These are phyloP conservation scores for Microcyclospora pomicola DNA, from an alignment of 2,329 filamentous ascomycete species.

Conservation along the genomic window DNA sequence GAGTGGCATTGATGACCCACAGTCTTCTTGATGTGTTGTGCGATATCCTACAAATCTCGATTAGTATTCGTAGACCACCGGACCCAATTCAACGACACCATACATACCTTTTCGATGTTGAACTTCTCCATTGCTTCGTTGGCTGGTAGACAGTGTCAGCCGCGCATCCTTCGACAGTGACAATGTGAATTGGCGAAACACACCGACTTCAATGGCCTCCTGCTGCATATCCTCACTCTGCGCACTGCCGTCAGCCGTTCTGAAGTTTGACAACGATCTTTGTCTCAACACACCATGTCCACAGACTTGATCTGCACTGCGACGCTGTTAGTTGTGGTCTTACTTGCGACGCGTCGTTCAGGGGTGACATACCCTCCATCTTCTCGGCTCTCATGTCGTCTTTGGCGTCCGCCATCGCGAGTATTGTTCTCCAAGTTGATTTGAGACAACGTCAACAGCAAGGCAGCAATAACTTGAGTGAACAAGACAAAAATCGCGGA, in stretches of 20 bases:
- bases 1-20: conserved; percentile 32
- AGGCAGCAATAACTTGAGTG: too few species aligned
- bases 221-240: conserved; percentile 96
- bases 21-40: conserved; percentile 88
- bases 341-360: conserved; percentile 1
- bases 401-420: conserved; percentile 16
- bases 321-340: conserved; percentile 7
- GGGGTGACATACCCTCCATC: conserved; percentile 50
- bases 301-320: conserved; percentile 93
- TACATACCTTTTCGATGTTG: conserved; percentile 54
- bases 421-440: too few species aligned
- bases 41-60: conserved; percentile 56
- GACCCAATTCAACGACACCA: background rate
- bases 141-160: conserved; percentile 31
- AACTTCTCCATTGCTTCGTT: conserved; percentile 59
- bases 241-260: background rate
- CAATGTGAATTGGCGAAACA: conserved; percentile 22
- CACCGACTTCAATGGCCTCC: conserved; percentile 91
- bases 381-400: conserved; percentile 39
- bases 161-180: background rate
- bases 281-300: conserved; percentile 69
- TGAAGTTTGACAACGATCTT: background rate
- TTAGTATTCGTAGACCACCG: conserved; percentile 1
- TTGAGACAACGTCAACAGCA: too few species aligned
- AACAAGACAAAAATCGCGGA: too few species aligned